Base-by-base conservation (phyloP, 2,329 filamentous ascomycete species). In the Paecilomyces dactylethromorphus region DNA sequence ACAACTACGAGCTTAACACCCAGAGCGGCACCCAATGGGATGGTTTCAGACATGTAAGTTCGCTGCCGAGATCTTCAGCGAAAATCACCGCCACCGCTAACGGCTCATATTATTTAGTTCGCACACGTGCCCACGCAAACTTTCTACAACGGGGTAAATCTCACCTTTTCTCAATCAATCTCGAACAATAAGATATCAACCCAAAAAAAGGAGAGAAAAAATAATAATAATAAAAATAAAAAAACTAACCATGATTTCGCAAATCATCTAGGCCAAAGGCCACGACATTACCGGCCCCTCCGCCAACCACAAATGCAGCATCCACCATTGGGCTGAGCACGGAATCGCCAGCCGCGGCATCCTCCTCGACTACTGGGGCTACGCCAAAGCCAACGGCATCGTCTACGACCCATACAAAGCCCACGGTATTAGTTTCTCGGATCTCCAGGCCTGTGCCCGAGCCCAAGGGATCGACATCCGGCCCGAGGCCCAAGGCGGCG, bases 401-500 rank as follows among this genome's bases (percentile, higher is more conserved):
- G 61, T 71, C 3, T 84, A 81, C 60, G 76, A 83, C 63, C 78
- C 84, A 0, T 79, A 84, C 54, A 78, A 78, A 3, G 74, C 77
- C 0, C 76, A 85, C 64, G 76, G 79, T 29, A 86, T 88, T 68
- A 80, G 78, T 0, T 72, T 81, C 1, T 67, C 76, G 0, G 80
- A 86, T 0, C 77, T 91, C 0, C 81, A 83, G 56, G 78, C 80
- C 8, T 84, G 85, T 33, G 88, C 85, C 0, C 75, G 75, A 33
- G 75, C 81, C 35, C 85, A 89, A 63, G 82, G 82, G 0, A 76
- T 89, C 26, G 82, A 87, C 60, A 86, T 90, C 66, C 81, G 78
- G 0, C 81, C 83, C 0, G 74, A 76, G 2, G 69, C 77, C 0
- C 78, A 83, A 62, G 82, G 82, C 26, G 82, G 82, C 50, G 79